Conservation (phyloP, 768 basidiomycete species). For the Lactarius akahatsu region DNA sequence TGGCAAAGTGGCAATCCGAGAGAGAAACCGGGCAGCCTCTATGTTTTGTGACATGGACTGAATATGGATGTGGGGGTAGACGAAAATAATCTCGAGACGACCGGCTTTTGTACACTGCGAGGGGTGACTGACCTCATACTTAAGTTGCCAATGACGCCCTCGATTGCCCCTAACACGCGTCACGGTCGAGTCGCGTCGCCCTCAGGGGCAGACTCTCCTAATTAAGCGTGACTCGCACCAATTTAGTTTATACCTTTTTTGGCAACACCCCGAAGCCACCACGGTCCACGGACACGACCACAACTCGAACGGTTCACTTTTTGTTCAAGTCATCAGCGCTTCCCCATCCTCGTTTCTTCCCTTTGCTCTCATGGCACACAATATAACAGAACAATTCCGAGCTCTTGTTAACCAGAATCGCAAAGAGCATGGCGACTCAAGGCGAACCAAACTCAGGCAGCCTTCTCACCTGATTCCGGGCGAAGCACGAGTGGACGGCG, state of each 20-base stretch:
- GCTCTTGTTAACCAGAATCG: slow-evolving; percentile 17
- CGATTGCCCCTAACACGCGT: not conserved
- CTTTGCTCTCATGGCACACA: slow-evolving; percentile 9
- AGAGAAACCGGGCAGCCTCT: slow-evolving; percentile 35
- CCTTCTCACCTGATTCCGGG: slow-evolving; percentile 20
- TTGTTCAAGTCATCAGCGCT: slow-evolving; percentile 2
- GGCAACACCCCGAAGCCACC: not conserved
- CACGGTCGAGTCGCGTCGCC: not conserved
- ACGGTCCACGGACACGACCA: not conserved
- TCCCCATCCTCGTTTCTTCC: not conserved
- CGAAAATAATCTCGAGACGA: not conserved
- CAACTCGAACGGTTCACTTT: too few relatives aligned
- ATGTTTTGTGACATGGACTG: slow-evolving; percentile 33
- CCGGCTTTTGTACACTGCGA: not conserved
- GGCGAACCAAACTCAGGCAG: slow-evolving; percentile 2
- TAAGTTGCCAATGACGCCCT: not conserved
- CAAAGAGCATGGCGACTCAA: slow-evolving; percentile 9
- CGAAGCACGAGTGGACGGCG: slow-evolving; percentile 20
- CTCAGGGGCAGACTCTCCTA: not conserved
- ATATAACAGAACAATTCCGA: slow-evolving; percentile 24
- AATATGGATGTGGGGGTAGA: not conserved
- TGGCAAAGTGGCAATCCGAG: slow-evolving; percentile 32
- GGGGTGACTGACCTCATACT: not conserved
- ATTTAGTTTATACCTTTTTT: not conserved
- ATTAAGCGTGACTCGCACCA: not conserved